phyloP scores from a whole-genome alignment of 1,139 yeast species.

The Candida sp. region DNA sequence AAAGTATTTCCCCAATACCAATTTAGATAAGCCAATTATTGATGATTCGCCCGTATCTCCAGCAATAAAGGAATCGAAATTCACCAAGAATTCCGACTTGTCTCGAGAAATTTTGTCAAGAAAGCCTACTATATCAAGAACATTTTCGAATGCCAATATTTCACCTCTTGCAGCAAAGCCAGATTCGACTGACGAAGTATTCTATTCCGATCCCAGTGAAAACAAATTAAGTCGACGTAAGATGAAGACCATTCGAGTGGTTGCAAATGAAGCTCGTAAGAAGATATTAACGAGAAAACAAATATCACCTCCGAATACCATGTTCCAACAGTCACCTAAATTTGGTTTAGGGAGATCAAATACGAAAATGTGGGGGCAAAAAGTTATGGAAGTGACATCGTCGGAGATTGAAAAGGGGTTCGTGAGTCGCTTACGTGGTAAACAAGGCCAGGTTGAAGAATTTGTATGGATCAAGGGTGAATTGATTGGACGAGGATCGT shows the following conservation, averaged over 20 bases:
- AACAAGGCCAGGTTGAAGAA: constrained; percentile 67
- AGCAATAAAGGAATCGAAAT: constrained; percentile 8
- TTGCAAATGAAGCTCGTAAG: constrained; percentile 81
- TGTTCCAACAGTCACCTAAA: constrained; percentile 7
- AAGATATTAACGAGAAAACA: constrained; percentile 43
- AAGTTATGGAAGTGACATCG: constrained; percentile 86
- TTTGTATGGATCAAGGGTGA: constrained; percentile 99
- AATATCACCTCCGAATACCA: constrained; percentile 9
- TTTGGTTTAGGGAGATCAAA: constrained; percentile 61
- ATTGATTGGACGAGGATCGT: constrained; percentile 93
- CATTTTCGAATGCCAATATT: constrained; percentile 46
- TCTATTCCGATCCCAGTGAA: constrained; percentile 28
- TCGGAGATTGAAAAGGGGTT: constrained; percentile 57
- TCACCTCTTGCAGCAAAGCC: constrained; percentile 30
- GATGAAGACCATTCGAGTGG: constrained; percentile 87
- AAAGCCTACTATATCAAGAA: constrained; percentile 41
- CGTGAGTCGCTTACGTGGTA: constrained; percentile 57
- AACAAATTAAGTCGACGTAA: constrained; percentile 28
- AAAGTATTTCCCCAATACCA: constrained; percentile 87
- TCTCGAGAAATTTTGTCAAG: constrained; percentile 11
- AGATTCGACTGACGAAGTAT: constrained; percentile 31
- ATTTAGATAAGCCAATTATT: constrained; percentile 87
- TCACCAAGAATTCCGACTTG: constrained; percentile 2
- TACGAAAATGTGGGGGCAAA: constrained; percentile 98
- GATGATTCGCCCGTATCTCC: constrained; percentile 75